Evolutionary conservation across 2,329 filamentous ascomycete species (phyloP), one percentile per base, ranked within the genome.

Genomic region (Fusarium coicis): DNA sequence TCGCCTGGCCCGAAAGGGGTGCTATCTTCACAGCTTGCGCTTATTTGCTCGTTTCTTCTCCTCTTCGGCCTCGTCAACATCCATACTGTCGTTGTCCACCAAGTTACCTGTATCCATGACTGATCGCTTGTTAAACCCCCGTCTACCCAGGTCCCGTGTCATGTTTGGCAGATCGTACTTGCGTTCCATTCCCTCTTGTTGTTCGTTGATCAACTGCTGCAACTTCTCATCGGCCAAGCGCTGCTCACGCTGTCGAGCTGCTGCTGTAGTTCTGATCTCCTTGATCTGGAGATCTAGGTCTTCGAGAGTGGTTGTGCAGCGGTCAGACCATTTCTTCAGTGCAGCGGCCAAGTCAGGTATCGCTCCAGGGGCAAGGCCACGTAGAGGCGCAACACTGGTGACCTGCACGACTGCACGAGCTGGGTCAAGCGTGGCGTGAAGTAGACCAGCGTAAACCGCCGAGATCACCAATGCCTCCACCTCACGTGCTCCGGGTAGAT

Each of bases 391-490:
- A 37, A 98, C 91, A 68, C 93, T 92, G 56, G 91, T 92, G 60
- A 98, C 91, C 79, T 92, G 89, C 28, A 98, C 92, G 68, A 89
- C 87, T 39, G 92, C 90, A 62, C 92, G 88, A 65, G 90, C 89
- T 8, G 95, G 94, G 79, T 98, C 93, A 63, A 99, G 91, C 44
- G 93, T 95, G 11, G 92, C 96, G 43, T 89, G 88, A 54, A 99
- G 84, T 5, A 99, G 89, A 44, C 93, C 93, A 10, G 93, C 91
- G 84, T 98, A 98, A 79, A 98, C 93, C 76, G 95, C 93, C 42
- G 91, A 91, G 75, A 96, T 96, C 75, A 98, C 91, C 68, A 98
- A 89, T 74, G 92, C 90, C 85, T 99, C 96, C 61, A 99, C 90
- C 49, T 93, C 90, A 46, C 92, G 88, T 30, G 89, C 80, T 39